A percentile compares a stretch with the other conserved stretches of the same genome.
Conservation (phyloP, 176 grass and related monocot species). For the sorghum (Sorghum bicolor) region DNA sequence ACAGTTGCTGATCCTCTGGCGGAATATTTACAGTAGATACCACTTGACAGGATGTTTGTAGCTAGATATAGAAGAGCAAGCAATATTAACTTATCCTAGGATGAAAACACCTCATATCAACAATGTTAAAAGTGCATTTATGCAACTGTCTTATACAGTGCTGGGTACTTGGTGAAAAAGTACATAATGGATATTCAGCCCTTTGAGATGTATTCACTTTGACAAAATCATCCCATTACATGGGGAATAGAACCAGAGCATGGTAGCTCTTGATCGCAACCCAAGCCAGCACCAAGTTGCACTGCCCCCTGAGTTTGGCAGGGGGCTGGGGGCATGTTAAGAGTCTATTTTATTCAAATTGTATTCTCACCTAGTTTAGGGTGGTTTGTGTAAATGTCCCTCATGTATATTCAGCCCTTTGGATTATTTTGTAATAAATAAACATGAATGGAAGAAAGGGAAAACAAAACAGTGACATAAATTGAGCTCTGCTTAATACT, state of each 20-base stretch:
- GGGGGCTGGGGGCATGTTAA: background rate
- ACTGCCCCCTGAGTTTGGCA: background rate
- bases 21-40: background rate
- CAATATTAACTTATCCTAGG: background rate
- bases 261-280: background rate
- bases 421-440: background rate
- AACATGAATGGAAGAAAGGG: background rate
- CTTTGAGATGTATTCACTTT: background rate
- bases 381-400: background rate
- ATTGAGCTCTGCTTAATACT: background rate
- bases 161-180: background rate
- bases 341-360: background rate
- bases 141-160: background rate
- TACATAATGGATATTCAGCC: background rate
- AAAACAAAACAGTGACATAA: background rate
- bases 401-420: background rate
- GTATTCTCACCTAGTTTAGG: background rate
- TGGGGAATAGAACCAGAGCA: background rate
- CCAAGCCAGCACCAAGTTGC: background rate
- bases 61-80: background rate
- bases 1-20: background rate
- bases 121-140: background rate
- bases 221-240: background rate
- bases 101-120: background rate
- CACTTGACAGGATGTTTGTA: slow-evolving; percentile 5